Evolutionary conservation across 73 alveolate species (phyloP).

Genomic region (Paramecium primaurelia): DNA sequence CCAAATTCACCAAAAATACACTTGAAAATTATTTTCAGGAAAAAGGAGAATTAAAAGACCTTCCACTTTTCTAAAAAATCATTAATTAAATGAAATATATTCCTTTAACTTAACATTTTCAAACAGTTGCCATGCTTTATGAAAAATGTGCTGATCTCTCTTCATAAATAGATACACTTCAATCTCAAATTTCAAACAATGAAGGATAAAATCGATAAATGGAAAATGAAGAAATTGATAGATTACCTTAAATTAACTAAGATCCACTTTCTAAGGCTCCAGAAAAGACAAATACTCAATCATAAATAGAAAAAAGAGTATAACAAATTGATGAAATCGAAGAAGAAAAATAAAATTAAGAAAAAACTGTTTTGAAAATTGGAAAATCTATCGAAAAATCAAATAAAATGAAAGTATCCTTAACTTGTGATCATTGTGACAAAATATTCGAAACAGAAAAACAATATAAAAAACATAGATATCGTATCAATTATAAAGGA

Average conservation of each 20-base stretch:
- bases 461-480: not conserved
- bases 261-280: not conserved
- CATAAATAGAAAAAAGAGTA: not conserved
- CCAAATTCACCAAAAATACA: not conserved
- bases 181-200: not conserved
- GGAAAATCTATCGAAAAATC: not conserved
- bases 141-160: slow-evolving; percentile 17
- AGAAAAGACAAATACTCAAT: not conserved
- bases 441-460: not conserved
- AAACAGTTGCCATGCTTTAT: not conserved
- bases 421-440: not conserved
- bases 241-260: not conserved
- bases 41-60: not conserved
- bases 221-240: not conserved
- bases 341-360: not conserved
- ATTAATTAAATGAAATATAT: not conserved
- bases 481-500: not conserved
- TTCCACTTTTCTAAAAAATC: not conserved
- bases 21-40: not conserved
- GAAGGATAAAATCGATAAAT: not conserved
- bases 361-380: not conserved
- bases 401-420: not conserved
- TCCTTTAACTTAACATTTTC: not conserved
- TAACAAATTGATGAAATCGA: not conserved
- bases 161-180: not conserved